Evolutionary conservation across 192 early-diverging fungal genomes (phyloP).

Genomic region (Gorgonomyces haynaldii): DNA sequence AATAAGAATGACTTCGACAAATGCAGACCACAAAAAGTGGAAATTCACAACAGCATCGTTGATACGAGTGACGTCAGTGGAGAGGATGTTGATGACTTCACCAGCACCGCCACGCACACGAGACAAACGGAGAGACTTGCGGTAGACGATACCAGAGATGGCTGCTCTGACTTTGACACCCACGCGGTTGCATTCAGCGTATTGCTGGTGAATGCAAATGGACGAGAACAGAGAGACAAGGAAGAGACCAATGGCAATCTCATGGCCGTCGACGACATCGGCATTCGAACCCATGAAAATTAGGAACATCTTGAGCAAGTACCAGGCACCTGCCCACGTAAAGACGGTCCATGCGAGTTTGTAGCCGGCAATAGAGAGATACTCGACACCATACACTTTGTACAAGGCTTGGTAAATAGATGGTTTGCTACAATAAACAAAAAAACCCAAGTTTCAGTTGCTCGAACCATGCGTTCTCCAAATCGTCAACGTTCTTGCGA

Average conservation of each 20-base stretch:
- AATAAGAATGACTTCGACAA: conserved; percentile 43
- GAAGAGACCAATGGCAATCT: conserved; percentile 44
- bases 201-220: conserved; percentile 29
- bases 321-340: conserved; percentile 49
- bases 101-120: conserved; percentile 46
- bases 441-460: conserved; percentile 28
- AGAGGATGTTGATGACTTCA: conserved; percentile 47
- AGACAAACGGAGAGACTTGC: conserved; percentile 50
- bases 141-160: conserved; percentile 51
- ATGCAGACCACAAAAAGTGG: conserved; percentile 61
- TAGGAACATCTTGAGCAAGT: conserved; percentile 30
- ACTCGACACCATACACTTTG: conserved; percentile 38
- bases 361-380: conserved; percentile 43
- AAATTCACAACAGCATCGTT: conserved; percentile 57
- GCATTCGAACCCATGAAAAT: background rate
- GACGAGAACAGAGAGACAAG: conserved; percentile 31
- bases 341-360: conserved; percentile 51
- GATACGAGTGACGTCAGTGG: conserved; percentile 46
- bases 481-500: conserved; percentile 30
- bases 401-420: conserved; percentile 43
- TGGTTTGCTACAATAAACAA: conserved; percentile 21
- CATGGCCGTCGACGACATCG: conserved; percentile 23
- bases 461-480: conserved; percentile 34
- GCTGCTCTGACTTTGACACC: conserved; percentile 31
- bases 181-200: conserved; percentile 29